phyloP scores from a whole-genome alignment of 768 basidiomycete species.

The Cytidiella melzeri region DNA sequence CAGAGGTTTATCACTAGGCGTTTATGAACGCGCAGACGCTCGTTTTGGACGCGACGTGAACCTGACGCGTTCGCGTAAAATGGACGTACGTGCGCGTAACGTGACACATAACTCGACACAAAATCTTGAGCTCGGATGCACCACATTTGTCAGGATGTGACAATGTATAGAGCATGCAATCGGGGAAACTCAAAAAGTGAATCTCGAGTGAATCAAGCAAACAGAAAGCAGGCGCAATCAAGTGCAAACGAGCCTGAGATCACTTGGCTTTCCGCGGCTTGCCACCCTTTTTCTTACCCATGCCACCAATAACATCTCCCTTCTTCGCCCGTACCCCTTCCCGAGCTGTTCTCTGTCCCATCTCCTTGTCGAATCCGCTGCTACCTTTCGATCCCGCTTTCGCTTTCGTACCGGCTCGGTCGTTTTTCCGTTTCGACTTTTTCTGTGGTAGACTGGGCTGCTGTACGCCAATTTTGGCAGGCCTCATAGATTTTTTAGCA shows the following conservation, averaged over 20 bases:
- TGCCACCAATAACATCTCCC: constrained; percentile 47
- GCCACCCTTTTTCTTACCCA: constrained; percentile 45
- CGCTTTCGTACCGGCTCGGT: constrained; percentile 30
- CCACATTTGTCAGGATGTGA: neutral
- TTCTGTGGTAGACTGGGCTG: constrained; percentile 26
- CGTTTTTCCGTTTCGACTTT: constrained; percentile 25
- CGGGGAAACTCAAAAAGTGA: neutral
- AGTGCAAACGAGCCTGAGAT: neutral
- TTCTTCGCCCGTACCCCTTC: constrained; percentile 67
- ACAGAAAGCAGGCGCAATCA: neutral
- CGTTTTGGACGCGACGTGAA: neutral
- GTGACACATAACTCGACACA: neutral
- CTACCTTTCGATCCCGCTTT: constrained; percentile 19
- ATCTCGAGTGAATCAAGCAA: neutral
- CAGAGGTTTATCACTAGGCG: too few relatives aligned
- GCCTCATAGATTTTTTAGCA: constrained; percentile 75
- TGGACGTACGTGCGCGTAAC: neutral
- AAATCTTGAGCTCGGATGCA: neutral
- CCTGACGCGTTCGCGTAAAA: neutral
- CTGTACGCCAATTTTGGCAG: constrained; percentile 66
- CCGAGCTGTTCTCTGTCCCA: constrained; percentile 38
- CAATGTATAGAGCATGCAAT: neutral
- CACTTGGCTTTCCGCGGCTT: constrained; percentile 25
- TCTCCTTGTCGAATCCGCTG: constrained; percentile 54
- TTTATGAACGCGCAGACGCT: neutral